Base-by-base conservation (phyloP, 768 basidiomycete species). In the Phylloporus arenicola region DNA sequence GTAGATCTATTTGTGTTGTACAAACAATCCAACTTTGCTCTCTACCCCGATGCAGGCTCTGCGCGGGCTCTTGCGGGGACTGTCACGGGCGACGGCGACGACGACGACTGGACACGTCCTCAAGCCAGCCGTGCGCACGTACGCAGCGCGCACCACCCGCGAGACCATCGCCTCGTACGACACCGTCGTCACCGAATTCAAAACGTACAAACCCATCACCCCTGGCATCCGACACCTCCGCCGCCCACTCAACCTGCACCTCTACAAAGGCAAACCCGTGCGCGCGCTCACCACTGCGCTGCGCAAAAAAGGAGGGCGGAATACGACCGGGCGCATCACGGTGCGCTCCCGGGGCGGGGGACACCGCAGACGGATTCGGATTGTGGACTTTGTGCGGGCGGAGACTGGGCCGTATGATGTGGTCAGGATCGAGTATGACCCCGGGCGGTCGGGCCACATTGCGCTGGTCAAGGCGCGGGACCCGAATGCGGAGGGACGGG, bases 391-490 rank as follows among this genome's bases (percentile, higher is more conserved):
- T 62, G 70, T 75, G 67, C 80, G 96, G 47, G 70, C 72, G n/a
- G 83, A 84, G 52, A 74, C 81, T 1, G 95, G 95, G 9, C 71
- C 84, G 31, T 88, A 90, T 61, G 89, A 94, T 57, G 92, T 98
- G 40, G 79, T 94, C 4, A 80, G 96, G 42, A 90, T 99, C 57
- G 96, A 98, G 71, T 99, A 95, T 63, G 96, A 98, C 73, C 96
- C 96, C 0, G 88, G 88, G 4, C 79, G 96, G 39, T 88, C 85
- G 31, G 92, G 90, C 7, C 96, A 99, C 67, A 95, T 99, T 62
- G 95, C 96, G 2, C 78, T 99, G 52, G 64, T 97, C 62, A 77
- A 76, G 63, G 84, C 81, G 62, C 74, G 84, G 44, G 73, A 82
- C 57, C 65, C 75, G 4, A 64, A 64, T 9, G 75, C 79, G 29